Percentiles rank a stretch among this genome's conserved stretches.
Conservation (phyloP, 148 eudicot species). For the Heliamphora exappendiculata region DNA sequence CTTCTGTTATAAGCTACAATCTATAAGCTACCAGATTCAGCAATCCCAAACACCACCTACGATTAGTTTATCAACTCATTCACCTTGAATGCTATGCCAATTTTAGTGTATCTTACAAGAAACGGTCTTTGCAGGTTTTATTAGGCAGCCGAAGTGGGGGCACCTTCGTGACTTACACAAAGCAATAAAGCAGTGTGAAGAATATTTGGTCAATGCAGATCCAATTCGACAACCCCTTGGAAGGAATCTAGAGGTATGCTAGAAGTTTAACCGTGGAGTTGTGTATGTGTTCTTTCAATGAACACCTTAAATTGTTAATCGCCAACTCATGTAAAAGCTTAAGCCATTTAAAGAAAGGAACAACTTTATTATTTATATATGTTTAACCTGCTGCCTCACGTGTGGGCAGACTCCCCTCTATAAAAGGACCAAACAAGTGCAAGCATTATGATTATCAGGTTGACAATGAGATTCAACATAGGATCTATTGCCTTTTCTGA, state of each 20-base stretch:
- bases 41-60: not conserved
- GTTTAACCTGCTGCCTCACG: no score
- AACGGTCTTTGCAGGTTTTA: conserved; percentile 25
- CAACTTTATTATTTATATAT: no score
- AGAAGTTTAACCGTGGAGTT: not conserved
- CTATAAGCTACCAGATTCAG: no score
- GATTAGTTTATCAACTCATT: not conserved
- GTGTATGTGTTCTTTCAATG: not conserved
- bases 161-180: conserved; percentile 45
- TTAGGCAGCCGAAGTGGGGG: conserved; percentile 51
- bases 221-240: conserved; percentile 31
- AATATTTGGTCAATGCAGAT: conserved; percentile 32
- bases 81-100: not conserved
- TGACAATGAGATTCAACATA: no score
- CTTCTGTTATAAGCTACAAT: no score
- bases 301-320: no score
- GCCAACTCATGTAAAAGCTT: no score
- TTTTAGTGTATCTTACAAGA: not conserved
- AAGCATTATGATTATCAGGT: no score
- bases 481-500: no score
- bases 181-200: conserved; percentile 46
- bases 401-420: no score
- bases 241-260: conserved; percentile 37
- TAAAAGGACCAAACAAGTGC: no score
- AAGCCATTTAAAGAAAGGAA: no score